These are phyloP conservation scores for Lactarius deliciosus DNA, from an alignment of 768 basidiomycete genomes.

Conservation along the genomic window DNA sequence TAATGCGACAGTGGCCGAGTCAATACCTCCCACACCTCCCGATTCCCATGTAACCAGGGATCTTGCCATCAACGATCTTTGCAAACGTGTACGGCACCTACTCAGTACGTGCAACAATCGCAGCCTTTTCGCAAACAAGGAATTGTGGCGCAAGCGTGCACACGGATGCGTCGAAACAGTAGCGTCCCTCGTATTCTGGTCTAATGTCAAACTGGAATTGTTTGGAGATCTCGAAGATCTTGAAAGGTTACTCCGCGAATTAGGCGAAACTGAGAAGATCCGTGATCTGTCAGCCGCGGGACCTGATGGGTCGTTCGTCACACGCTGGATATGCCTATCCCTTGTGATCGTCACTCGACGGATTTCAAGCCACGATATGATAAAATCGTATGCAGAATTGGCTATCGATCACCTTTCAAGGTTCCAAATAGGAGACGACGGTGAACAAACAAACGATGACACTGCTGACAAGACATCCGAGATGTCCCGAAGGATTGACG, in stretches of 20 bases:
- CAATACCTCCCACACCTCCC: neutral
- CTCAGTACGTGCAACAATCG: too few relatives aligned
- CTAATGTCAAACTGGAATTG: neutral
- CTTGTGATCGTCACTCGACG: neutral
- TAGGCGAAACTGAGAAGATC: conserved; percentile 9
- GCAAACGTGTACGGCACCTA: too few relatives aligned
- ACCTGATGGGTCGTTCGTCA: conserved; percentile 8
- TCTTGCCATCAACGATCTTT: too few relatives aligned
- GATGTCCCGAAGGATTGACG: too few relatives aligned
- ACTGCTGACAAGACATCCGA: too few relatives aligned
- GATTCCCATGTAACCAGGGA: too few relatives aligned
- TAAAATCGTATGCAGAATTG: neutral
- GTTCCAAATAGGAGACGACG: neutral
- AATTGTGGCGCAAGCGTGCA: too few relatives aligned
- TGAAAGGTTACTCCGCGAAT: neutral
- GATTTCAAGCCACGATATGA: neutral
- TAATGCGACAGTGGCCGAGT: neutral
- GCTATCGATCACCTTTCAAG: neutral
- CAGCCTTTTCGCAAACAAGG: too few relatives aligned
- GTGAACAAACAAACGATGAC: neutral
- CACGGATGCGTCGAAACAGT: too few relatives aligned
- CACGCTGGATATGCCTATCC: neutral
- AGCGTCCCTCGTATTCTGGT: too few relatives aligned
- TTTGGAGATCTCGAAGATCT: conserved; percentile 13
- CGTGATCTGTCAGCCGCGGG: neutral